Evolutionary conservation across 1,284 basidiomycete species (phyloP), one percentile per base, ranked within the genome.

Genomic region (Tilletia caries): DNA sequence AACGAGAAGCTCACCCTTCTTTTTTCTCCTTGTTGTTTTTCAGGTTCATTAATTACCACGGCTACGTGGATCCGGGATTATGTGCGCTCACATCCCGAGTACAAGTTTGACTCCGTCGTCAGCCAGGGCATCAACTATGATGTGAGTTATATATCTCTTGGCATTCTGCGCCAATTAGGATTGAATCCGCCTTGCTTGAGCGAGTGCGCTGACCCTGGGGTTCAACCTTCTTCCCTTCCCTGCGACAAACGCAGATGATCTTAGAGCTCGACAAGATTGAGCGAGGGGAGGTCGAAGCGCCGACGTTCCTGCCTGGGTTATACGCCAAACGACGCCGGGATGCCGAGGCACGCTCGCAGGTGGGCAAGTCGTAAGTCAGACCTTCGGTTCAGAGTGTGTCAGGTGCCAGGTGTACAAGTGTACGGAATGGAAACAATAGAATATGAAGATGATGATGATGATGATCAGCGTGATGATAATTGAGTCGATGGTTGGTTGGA

Each of bases 11-110:
- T 41, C 10, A 41, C 37, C 15, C 37, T 50, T 25, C 13, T n/a
- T 3, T 1, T 8, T 50, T 6, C 20, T n/a, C 3, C 12, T 8
- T 20, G 13, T 18, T 34, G 13, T n/a, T 37, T 18, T 62, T 0
- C 58, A 62, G 58, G 93, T 20, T 86, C 89, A 20, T 86, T 98
- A n/a, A 84, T 89, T 79, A 98, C 96, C 0, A 89, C 92, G 0
- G 96, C 96, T 1, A 89, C 89, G 8, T 99, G 93, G 93, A 94
- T 97, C 69, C 88, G 96, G 33, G 87, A 91, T 64, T 98, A 96
- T 83, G 91, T 99, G 62, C 89, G 89, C 25, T 87, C 88, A 1
- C 96, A 99, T 84, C 92, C 94, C 2, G 88, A 86, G 25, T 99
- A 99, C 86, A 91, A 92, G 84, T 87, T 89, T 67, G 94, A 98